A percentile compares a stretch with the other conserved stretches of the same genome.
phyloP scores from a whole-genome alignment of 1,284 basidiomycete genomes.

The Ustilago sp. region DNA sequence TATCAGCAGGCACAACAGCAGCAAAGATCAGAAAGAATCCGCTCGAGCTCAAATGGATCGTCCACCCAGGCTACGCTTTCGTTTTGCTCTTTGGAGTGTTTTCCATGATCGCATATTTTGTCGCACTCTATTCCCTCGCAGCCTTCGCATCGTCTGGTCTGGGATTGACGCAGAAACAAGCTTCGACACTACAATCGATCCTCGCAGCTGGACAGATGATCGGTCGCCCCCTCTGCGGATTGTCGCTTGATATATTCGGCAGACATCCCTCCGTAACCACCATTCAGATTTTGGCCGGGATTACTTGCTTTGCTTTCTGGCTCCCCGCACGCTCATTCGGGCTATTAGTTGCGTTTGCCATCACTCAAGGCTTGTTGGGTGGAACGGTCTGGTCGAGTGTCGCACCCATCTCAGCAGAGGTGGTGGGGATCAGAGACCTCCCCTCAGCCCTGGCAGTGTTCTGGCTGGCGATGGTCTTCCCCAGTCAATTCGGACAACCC shows the following conservation, averaged over 20 bases:
- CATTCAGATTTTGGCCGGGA: slow-evolving; percentile 69
- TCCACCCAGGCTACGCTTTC: slow-evolving; percentile 65
- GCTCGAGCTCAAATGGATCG: slow-evolving; percentile 57
- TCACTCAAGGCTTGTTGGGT: slow-evolving; percentile 70
- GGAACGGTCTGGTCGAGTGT: slow-evolving; percentile 71
- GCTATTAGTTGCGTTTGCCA: slow-evolving; percentile 70
- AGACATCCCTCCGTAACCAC: slow-evolving; percentile 70
- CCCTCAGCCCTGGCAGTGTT: slow-evolving; percentile 70
- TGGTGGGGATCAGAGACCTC: slow-evolving; percentile 71
- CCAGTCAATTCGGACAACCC: slow-evolving; percentile 69
- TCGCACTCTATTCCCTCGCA: slow-evolving; percentile 71
- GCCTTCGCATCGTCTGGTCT: slow-evolving; percentile 71
- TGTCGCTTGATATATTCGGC: slow-evolving; percentile 70
- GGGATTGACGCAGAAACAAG: slow-evolving; percentile 70
- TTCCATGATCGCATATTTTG: slow-evolving; percentile 70
- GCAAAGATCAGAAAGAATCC: slow-evolving; percentile 56
- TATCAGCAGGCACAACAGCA: slow-evolving; percentile 34
- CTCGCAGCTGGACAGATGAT: slow-evolving; percentile 71
- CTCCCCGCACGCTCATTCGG: slow-evolving; percentile 70
- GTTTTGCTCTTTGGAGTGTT: slow-evolving; percentile 61
- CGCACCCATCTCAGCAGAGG: slow-evolving; percentile 68
- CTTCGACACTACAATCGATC: slow-evolving; percentile 71
- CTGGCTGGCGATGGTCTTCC: slow-evolving; percentile 69
- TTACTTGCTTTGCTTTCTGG: slow-evolving; percentile 71
- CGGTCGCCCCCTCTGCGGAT: slow-evolving; percentile 70